phyloP scores from a whole-genome alignment of 2,329 filamentous ascomycete genomes.

The Colletotrichum caudatum region DNA sequence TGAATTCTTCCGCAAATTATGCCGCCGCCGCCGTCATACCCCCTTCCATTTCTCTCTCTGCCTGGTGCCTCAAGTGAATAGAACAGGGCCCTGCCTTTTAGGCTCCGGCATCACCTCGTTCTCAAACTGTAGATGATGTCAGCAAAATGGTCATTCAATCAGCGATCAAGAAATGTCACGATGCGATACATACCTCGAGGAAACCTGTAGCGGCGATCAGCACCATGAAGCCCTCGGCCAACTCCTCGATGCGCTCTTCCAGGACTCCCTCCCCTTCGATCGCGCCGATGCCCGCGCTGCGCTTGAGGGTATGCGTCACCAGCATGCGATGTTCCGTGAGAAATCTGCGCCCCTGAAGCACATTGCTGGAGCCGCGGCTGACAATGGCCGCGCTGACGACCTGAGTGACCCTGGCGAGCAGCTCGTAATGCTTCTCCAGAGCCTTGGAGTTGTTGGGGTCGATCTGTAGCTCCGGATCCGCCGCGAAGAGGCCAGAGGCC shows the following conservation, averaged over 20 bases:
- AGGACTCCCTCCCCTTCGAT: conserved; percentile 57
- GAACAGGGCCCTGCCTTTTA: conserved; percentile 49
- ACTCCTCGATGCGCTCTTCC: conserved; percentile 75
- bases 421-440: conserved; percentile 83
- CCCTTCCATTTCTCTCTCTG: background rate
- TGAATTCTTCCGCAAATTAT: conserved; percentile 11
- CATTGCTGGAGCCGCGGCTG: conserved; percentile 84
- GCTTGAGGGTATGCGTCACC: conserved; percentile 90
- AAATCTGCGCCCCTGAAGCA: conserved; percentile 83
- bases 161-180: too few relatives aligned
- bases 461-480: conserved; percentile 92
- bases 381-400: conserved; percentile 87
- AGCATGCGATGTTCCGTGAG: conserved; percentile 84
- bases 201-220: conserved; percentile 87
- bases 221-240: conserved; percentile 87
- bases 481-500: conserved; percentile 85
- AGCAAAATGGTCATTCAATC: conserved; percentile 1
- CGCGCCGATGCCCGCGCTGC: conserved; percentile 81
- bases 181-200: conserved; percentile 75
- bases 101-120: conserved; percentile 52
- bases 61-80: conserved; percentile 55
- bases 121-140: conserved; percentile 53
- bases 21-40: background rate
- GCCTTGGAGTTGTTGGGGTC: conserved; percentile 77
- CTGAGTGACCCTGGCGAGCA: conserved; percentile 83